Conservation (phyloP, 164 flowering plant genomes). For the Vitis labrusca region DNA sequence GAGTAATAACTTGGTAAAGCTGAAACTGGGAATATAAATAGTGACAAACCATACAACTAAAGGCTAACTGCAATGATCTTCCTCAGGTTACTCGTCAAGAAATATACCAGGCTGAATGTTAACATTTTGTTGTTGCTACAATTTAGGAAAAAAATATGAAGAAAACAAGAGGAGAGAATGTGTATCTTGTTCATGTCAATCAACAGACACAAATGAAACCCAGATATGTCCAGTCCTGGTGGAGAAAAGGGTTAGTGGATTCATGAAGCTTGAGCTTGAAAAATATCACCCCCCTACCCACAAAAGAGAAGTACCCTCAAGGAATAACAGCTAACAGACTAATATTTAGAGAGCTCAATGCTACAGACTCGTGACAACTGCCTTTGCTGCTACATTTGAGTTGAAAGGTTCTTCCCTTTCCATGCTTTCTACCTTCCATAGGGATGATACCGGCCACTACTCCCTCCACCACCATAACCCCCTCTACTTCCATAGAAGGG, state of each 20-base stretch:
- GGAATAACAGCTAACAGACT: too few species aligned
- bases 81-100: too few species aligned
- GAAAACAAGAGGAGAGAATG: too few species aligned
- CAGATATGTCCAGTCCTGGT: not conserved
- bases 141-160: not conserved
- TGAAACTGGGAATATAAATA: too few species aligned
- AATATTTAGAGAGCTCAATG: not conserved
- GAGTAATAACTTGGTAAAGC: too few species aligned
- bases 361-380: conserved; percentile 1
- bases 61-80: too few species aligned
- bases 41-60: too few species aligned
- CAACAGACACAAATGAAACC: not conserved
- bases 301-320: not conserved
- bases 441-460: conserved; percentile 62
- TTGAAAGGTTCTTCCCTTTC: not conserved
- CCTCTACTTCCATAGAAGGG: conserved; percentile 19
- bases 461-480: conserved; percentile 45
- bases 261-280: not conserved
- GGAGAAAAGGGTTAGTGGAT: not conserved
- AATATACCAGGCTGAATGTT: too few species aligned
- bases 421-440: conserved; percentile 46
- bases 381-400: not conserved
- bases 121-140: not conserved
- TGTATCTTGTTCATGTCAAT: not conserved
- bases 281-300: not conserved